These are phyloP conservation scores for Fraxinus floribunda DNA, from an alignment of 305 asterid genomes.

Conservation along the genomic window DNA sequence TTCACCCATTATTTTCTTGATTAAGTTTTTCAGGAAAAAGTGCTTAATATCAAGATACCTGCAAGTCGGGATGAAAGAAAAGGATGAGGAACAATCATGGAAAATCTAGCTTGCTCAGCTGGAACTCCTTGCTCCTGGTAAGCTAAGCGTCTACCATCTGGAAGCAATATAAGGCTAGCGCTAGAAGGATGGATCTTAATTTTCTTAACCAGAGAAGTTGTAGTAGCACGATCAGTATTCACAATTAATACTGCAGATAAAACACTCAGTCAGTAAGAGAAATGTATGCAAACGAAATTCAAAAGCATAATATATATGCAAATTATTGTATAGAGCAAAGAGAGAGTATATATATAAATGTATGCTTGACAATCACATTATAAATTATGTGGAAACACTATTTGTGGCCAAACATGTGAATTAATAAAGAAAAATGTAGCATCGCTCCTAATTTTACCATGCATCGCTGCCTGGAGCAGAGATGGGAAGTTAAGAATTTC, in stretches of 20 bases:
- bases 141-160: constrained; percentile 85
- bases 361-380: not conserved
- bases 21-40: not conserved
- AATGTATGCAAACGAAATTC: not conserved
- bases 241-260: constrained; percentile 69
- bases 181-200: constrained; percentile 68
- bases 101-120: constrained; percentile 70
- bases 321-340: not conserved
- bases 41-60: constrained; percentile 43
- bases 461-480: not conserved
- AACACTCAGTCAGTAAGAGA: not conserved
- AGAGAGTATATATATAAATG: not conserved
- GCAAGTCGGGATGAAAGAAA: constrained; percentile 89
- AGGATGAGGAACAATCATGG: constrained; percentile 70
- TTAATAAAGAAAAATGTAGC: not conserved
- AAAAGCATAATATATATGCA: not conserved
- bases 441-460: not conserved
- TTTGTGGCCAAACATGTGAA: not conserved
- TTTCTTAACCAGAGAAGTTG: constrained; percentile 56
- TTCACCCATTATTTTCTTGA: not conserved
- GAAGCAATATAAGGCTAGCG: constrained; percentile 77
- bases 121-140: constrained; percentile 82
- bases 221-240: constrained; percentile 44
- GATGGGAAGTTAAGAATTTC: not conserved
- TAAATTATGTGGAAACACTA: not conserved